Evolutionary conservation across 208 protist species (phyloP).

Genomic region (Leishmania mexicana): DNA sequence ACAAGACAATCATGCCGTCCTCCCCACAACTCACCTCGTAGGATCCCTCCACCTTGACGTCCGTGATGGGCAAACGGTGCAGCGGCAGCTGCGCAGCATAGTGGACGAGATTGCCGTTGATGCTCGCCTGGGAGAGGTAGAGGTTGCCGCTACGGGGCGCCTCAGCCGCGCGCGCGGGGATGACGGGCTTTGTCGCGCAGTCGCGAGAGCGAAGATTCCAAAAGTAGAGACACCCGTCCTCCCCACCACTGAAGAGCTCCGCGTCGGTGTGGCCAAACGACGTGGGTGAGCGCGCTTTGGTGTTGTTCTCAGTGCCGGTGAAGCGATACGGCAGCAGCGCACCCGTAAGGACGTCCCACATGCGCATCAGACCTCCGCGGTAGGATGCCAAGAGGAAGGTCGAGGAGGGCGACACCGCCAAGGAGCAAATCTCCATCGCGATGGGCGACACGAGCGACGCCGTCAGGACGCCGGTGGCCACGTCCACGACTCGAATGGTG

Average conservation of each 20-base stretch:
- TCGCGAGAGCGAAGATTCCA: conserved; percentile 52
- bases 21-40: conserved; percentile 71
- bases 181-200: not conserved
- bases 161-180: not conserved
- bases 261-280: conserved; percentile 64
- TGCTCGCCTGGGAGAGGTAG: conserved; percentile 2
- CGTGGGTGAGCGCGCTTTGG: conserved; percentile 42
- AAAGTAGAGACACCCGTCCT: conserved; percentile 74
- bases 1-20: conserved; percentile 68
- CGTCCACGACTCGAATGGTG: conserved; percentile 73
- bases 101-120: conserved; percentile 17
- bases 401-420: conserved; percentile 79
- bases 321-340: conserved; percentile 60
- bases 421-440: conserved; percentile 63
- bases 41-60: conserved; percentile 69
- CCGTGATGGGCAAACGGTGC: conserved; percentile 56
- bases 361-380: conserved; percentile 61
- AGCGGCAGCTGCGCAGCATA: conserved; percentile 38
- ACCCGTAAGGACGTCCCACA: conserved; percentile 80
- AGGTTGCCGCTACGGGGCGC: conserved; percentile 10
- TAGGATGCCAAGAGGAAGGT: conserved; percentile 74
- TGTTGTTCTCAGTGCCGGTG: conserved; percentile 66
- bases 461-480: conserved; percentile 69
- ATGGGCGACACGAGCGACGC: conserved; percentile 71
- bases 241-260: conserved; percentile 66